phyloP scores from a whole-genome alignment of 495 filamentous ascomycete genomes.

The Mycothermus thermophilus region DNA sequence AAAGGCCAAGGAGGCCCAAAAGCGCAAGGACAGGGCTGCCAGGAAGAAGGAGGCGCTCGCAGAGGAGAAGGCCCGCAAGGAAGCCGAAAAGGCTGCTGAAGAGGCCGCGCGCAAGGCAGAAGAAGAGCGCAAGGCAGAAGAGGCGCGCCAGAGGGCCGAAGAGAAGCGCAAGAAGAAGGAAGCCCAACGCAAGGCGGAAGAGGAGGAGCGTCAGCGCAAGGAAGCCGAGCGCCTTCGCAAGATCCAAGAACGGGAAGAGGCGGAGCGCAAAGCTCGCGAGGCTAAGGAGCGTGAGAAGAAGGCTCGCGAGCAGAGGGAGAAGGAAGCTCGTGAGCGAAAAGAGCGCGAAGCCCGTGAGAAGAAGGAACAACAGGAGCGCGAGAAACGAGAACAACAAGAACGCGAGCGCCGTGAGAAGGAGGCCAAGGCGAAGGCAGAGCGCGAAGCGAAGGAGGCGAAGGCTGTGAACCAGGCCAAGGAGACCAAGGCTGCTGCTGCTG shows the following conservation, averaged over 20 bases:
- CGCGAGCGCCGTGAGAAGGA: conserved; percentile 42
- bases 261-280: conserved; percentile 65
- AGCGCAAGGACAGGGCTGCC: conserved; percentile 79
- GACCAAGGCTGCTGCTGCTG: conserved; percentile 31
- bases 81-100: conserved; percentile 84
- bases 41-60: conserved; percentile 75
- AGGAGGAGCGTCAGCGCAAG: conserved; percentile 68
- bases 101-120: conserved; percentile 62
- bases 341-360: conserved; percentile 59
- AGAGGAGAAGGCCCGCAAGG: conserved; percentile 73
- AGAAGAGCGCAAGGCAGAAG: conserved; percentile 68
- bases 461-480: conserved; percentile 33
- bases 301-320: conserved; percentile 51
- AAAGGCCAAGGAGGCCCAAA: conserved; percentile 83
- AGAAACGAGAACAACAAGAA: conserved; percentile 44
- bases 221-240: conserved; percentile 47
- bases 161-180: conserved; percentile 87
- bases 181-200: conserved; percentile 76
- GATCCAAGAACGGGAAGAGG: conserved; percentile 69
- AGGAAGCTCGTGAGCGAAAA: conserved; percentile 50
- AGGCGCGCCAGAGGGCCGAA: conserved; percentile 64
- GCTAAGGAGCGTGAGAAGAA: conserved; percentile 79
- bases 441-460: conserved; percentile 22
- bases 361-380: conserved; percentile 48
- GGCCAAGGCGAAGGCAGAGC: conserved; percentile 21